Evolutionary conservation across 2,329 filamentous ascomycete species (phyloP).

Genomic region (Colletotrichum chrysophilum): DNA sequence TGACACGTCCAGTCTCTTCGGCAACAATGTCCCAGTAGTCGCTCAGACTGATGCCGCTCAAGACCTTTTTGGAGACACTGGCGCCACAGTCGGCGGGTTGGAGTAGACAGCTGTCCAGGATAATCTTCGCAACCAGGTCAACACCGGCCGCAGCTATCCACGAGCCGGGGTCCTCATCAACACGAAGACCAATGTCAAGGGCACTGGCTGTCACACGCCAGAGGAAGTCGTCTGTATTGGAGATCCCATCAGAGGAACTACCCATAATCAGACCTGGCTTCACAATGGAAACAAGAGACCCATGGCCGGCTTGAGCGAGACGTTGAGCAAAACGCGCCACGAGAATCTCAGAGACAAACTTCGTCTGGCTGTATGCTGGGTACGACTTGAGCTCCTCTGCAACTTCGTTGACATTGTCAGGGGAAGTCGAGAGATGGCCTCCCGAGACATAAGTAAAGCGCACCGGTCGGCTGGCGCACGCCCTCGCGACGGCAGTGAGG

Average conservation of each 20-base stretch:
- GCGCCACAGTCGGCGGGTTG: background rate
- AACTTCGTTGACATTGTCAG: background rate
- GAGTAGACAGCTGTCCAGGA: background rate
- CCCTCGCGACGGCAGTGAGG: background rate
- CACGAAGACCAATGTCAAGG: constrained; percentile 12
- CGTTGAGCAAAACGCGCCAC: constrained; percentile 7
- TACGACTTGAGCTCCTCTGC: background rate
- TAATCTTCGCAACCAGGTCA: constrained; percentile 13
- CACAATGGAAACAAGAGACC: constrained; percentile 12
- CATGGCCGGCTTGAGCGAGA: background rate
- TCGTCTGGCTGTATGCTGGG: constrained; percentile 26
- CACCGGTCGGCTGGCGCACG: background rate
- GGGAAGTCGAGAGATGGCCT: constrained; percentile 6
- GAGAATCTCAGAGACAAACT: constrained; percentile 26
- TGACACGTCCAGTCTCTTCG: background rate
- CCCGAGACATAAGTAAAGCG: constrained; percentile 8
- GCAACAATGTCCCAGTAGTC: constrained; percentile 25
- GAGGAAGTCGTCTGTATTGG: constrained; percentile 28
- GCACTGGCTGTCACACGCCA: constrained; percentile 24
- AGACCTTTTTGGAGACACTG: background rate
- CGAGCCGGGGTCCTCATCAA: constrained; percentile 4
- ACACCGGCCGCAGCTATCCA: constrained; percentile 25
- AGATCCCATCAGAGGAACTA: constrained; percentile 16
- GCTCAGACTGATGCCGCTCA: constrained; percentile 16
- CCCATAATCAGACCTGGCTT: constrained; percentile 29